These are phyloP conservation scores for Neurospora sp. DNA, from an alignment of 495 filamentous ascomycete species.

Conservation along the genomic window DNA sequence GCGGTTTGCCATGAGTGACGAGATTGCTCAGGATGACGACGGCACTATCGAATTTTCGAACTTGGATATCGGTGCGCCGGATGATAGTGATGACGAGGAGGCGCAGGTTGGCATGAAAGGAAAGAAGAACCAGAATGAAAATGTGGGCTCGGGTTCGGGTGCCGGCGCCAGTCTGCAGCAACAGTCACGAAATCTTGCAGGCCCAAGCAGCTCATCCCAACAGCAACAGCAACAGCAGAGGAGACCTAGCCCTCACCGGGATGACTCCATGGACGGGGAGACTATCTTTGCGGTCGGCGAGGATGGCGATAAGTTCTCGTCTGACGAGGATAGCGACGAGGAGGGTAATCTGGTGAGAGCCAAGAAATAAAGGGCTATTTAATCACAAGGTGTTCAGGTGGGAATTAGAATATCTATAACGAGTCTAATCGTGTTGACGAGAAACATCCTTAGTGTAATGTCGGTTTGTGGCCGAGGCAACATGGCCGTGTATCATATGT, in stretches of 20 bases:
- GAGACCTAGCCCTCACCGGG: conserved; percentile 38
- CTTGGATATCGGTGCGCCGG: conserved; percentile 62
- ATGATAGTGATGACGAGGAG: conserved; percentile 59
- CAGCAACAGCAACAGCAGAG: conserved; percentile 6
- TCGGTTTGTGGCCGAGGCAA: background rate
- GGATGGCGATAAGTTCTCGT: conserved; percentile 57
- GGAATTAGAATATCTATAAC: background rate
- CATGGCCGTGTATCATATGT: background rate
- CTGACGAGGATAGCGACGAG: conserved; percentile 47
- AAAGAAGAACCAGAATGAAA: background rate
- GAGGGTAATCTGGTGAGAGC: conserved; percentile 53
- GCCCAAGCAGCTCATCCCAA: conserved; percentile 6
- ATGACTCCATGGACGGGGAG: conserved; percentile 82
- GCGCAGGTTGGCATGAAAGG: conserved; percentile 30
- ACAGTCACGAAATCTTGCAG: background rate
- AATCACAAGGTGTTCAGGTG: background rate
- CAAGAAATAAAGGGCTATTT: conserved; percentile 22
- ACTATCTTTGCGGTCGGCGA: conserved; percentile 92
- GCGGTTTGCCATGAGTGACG: conserved; percentile 97
- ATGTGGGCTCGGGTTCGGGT: background rate
- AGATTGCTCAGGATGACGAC: conserved; percentile 97
- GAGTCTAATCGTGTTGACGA: background rate
- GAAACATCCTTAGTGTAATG: background rate
- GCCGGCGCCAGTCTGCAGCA: background rate
- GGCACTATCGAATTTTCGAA: conserved; percentile 84